phyloP scores from a whole-genome alignment of 257 asterid genomes.

The Nicotiana tabacum region DNA sequence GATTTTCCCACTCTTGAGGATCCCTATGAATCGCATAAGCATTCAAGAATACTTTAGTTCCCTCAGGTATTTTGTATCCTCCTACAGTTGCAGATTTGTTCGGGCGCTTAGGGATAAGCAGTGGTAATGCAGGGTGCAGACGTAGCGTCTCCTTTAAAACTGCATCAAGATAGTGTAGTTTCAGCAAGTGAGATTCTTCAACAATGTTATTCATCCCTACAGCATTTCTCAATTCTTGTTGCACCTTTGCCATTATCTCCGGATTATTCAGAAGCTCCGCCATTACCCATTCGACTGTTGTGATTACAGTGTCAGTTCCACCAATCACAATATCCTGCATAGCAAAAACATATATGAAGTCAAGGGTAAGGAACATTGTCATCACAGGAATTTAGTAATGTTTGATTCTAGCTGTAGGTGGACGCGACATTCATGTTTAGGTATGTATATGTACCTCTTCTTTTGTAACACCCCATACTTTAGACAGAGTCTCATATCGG shows the following conservation, averaged over 20 bases:
- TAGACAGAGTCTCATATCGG: too few relatives aligned
- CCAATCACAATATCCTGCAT: conserved; percentile 29
- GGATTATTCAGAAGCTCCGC: conserved; percentile 26
- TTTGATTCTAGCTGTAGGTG: background rate
- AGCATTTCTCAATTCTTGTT: conserved; percentile 25
- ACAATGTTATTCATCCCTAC: conserved; percentile 31
- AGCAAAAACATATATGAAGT: background rate
- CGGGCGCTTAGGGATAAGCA: conserved; percentile 30
- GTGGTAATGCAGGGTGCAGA: conserved; percentile 32
- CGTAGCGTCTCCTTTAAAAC: conserved; percentile 39
- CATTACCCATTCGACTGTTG: conserved; percentile 31
- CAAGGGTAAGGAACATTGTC: background rate
- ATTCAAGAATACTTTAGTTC: conserved; percentile 22
- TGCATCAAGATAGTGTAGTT: conserved; percentile 31
- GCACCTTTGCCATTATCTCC: conserved; percentile 21
- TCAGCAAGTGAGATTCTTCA: conserved; percentile 33
- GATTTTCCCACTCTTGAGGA: conserved; percentile 39
- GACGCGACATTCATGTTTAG: background rate
- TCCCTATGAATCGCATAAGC: conserved; percentile 32
- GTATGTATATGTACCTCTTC: background rate
- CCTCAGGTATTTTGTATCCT: conserved; percentile 37
- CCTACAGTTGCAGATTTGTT: conserved; percentile 16
- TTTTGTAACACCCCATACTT: too few relatives aligned
- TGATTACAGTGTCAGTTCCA: conserved; percentile 35
- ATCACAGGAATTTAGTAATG: background rate